Evolutionary conservation across 2,329 filamentous ascomycete species (phyloP), one percentile per base, ranked within the genome.

Genomic region (Trichoderma sp.): DNA sequence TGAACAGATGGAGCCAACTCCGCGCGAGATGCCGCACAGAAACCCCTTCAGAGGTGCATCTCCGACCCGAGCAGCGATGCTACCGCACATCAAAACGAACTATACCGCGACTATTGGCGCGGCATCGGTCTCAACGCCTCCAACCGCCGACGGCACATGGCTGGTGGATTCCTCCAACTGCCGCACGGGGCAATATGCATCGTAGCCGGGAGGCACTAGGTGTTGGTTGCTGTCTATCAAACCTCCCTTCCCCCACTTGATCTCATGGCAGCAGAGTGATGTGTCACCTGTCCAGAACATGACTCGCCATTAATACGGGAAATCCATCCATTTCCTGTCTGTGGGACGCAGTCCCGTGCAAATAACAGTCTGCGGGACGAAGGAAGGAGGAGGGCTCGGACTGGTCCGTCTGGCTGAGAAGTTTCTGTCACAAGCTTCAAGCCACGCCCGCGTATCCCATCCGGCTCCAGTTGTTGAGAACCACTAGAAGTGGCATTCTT

Each of bases 221-320:
- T 32, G 39, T 39, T 60, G 39, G 39, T n/a, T 19, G 37, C 22
- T 53, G 61, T 45, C 48, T 42, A 56, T 64, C 60, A 56, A 56
- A 45, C 61, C 34, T 39, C n/a, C 48, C n/a, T 54, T 64, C 60
- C 60, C 60, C 60, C 61, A 64, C 61, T 57, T 65, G 52, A 65
- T 65, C 52, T 65, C 52, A 32, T 48, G 63, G 50, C 35, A 65
- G 52, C 39, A 37, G 63, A 35, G n/a, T 25, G 63, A 65, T 48
- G 52, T 65, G 63, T 65, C 63, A 65, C 53, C 39, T 35, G 39
- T 19, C 6, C 17, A 5, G 37, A 37, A 9, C 37, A 65, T 65
- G 63, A 65, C 63, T 65, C 63, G 63, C 39, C 29, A n/a, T n/a
- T n/a, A 27, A 13, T 27, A 56, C 29, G 25, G 48, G 34, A 52